A percentile compares a stretch with the other conserved stretches of the same genome.
Evolutionary conservation across 495 filamentous ascomycete species (phyloP).

Genomic region (Endocarpon pusillum): DNA sequence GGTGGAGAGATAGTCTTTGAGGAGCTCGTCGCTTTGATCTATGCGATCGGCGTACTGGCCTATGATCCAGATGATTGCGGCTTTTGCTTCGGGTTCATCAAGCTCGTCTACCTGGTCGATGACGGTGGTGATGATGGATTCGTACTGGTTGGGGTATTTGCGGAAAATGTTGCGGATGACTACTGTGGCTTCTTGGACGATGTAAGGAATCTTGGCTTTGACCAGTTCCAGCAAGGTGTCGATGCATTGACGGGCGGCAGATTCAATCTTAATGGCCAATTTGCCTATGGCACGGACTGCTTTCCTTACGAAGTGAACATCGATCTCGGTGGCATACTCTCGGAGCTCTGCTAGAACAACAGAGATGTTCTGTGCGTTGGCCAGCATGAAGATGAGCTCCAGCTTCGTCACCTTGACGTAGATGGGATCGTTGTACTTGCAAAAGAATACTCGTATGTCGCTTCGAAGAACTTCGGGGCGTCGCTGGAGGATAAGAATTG

Average conservation of each 20-base stretch:
- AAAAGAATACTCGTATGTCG: constrained; percentile 97
- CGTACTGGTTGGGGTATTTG: constrained; percentile 97
- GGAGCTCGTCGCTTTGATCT: constrained; percentile 80
- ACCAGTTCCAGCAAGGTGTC: constrained; percentile 85
- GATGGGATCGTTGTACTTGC: constrained; percentile 99
- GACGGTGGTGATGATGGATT: constrained; percentile 86
- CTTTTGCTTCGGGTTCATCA: constrained; percentile 97
- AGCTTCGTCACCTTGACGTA: constrained; percentile 99
- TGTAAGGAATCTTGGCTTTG: constrained; percentile 97
- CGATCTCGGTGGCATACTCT: constrained; percentile 97
- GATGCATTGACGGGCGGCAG: constrained; percentile 78
- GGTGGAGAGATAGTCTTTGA: constrained; percentile 87
- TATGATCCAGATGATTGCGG: constrained; percentile 99
- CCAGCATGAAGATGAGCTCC: constrained; percentile 97
- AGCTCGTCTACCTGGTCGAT: constrained; percentile 94
- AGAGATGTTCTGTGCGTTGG: constrained; percentile 87
- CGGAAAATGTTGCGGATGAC: constrained; percentile 98
- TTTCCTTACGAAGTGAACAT: constrained; percentile 96
- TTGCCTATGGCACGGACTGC: constrained; percentile 96
- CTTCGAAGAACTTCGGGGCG: constrained; percentile 87
- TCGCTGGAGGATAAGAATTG: constrained; percentile 81
- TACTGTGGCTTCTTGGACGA: constrained; percentile 98
- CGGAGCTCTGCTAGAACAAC: constrained; percentile 87
- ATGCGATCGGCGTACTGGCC: constrained; percentile 95
- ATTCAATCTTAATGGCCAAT: constrained; percentile 96